Percentiles rank a stretch among this genome's conserved stretches.
Conservation (phyloP, 2,329 filamentous ascomycete species). For the Exophiala oligosperma region DNA sequence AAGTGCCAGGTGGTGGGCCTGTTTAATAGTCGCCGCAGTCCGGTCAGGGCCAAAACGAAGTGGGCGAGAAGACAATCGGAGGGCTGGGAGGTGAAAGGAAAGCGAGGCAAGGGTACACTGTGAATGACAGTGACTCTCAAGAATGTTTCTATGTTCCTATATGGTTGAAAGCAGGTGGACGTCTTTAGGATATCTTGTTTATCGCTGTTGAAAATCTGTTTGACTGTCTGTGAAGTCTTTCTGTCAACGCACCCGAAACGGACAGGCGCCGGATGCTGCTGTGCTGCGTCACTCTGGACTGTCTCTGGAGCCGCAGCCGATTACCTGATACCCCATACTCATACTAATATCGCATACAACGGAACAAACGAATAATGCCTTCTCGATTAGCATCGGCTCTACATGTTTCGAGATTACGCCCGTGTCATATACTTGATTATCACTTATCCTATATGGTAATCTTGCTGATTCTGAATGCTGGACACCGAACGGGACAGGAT, state of each 20-base stretch:
- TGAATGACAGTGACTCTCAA: too few species aligned
- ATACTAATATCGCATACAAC: too few species aligned
- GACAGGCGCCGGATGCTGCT: neutral
- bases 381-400: too few species aligned
- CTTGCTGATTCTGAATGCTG: too few species aligned
- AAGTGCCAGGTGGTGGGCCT: conserved; percentile 12
- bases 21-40: neutral
- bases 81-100: neutral
- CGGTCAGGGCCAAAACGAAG: neutral
- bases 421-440: too few species aligned
- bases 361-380: too few species aligned
- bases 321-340: too few species aligned
- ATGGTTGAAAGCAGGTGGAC: neutral
- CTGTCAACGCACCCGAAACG: neutral
- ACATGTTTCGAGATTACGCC: too few species aligned
- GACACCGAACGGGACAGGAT: too few species aligned
- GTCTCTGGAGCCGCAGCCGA: neutral
- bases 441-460: too few species aligned
- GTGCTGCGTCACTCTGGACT: neutral
- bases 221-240: neutral
- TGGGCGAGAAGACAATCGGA: neutral
- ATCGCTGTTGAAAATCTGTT: neutral
- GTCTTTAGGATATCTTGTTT: neutral
- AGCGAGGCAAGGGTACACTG: neutral
- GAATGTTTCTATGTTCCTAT: too few species aligned